These are phyloP conservation scores for Claviceps humidiphila DNA, from an alignment of 2,329 filamentous ascomycete genomes.

Conservation along the genomic window DNA sequence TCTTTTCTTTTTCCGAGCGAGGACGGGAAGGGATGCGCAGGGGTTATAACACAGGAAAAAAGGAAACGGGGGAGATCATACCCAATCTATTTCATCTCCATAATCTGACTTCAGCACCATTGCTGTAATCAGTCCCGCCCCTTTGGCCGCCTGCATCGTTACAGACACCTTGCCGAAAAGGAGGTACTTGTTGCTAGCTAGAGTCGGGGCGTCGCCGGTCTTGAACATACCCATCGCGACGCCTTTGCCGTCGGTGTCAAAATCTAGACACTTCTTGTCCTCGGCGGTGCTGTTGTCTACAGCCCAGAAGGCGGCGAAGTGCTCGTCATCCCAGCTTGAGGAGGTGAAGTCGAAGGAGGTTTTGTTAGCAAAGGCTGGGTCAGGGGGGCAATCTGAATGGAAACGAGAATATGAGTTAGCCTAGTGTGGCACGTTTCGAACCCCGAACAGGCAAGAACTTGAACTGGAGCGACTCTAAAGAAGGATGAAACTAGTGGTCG, in stretches of 20 bases:
- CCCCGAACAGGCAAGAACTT: neutral
- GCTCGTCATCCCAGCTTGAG: slow-evolving; percentile 32
- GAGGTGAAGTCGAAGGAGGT: slow-evolving; percentile 47
- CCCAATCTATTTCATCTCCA: slow-evolving; percentile 55
- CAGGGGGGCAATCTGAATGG: slow-evolving; percentile 38
- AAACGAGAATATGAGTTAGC: neutral
- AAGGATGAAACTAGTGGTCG: no score
- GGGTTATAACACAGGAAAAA: neutral
- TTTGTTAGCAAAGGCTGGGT: slow-evolving; percentile 51
- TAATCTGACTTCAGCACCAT: slow-evolving; percentile 65
- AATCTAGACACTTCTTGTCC: slow-evolving; percentile 14
- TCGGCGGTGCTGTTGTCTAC: slow-evolving; percentile 20
- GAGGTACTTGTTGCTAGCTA: slow-evolving; percentile 62
- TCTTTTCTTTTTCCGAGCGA: no score
- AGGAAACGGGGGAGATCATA: slow-evolving; percentile 3
- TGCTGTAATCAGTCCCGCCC: slow-evolving; percentile 64
- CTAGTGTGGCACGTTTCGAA: no score
- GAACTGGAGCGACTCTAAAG: neutral
- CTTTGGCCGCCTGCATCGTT: slow-evolving; percentile 55
- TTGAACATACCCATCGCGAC: slow-evolving; percentile 41
- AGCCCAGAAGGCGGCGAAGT: slow-evolving; percentile 16
- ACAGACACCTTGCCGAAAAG: slow-evolving; percentile 71
- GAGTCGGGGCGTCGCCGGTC: slow-evolving; percentile 42
- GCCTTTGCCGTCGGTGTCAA: slow-evolving; percentile 15
- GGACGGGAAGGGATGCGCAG: neutral